Evolutionary conservation across 257 asterid species (phyloP).

Genomic region (Voacanga thouarsii): DNA sequence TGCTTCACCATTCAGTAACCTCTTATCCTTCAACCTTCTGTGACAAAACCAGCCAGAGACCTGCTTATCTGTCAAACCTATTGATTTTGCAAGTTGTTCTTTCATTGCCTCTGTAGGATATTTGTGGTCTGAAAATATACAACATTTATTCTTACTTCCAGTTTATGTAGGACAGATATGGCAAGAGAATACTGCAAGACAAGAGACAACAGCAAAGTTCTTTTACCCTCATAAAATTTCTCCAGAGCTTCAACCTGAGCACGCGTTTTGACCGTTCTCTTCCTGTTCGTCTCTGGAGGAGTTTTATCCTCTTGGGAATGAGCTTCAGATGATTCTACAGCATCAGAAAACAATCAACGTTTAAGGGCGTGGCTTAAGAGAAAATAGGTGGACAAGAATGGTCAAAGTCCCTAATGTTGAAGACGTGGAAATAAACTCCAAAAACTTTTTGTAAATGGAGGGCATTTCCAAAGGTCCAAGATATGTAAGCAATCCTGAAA

Average conservation of each 20-base stretch:
- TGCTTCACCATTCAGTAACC: conserved; percentile 41
- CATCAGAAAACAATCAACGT: conserved; percentile 6
- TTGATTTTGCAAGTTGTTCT: conserved; percentile 62
- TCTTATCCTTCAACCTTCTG: conserved; percentile 88
- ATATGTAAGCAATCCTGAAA: not conserved
- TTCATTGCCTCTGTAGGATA: conserved; percentile 78
- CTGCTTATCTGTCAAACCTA: conserved; percentile 92
- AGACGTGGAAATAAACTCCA: not conserved
- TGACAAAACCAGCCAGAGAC: conserved; percentile 98
- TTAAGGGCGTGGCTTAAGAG: not conserved
- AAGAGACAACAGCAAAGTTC: conserved; percentile 12
- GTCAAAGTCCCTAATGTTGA: not conserved
- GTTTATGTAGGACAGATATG: not conserved
- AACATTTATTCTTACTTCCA: conserved; percentile 11
- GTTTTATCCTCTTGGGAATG: conserved; percentile 65
- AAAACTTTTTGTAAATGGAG: not conserved
- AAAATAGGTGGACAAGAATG: not conserved
- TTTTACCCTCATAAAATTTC: conserved; percentile 58
- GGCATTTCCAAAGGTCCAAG: not conserved
- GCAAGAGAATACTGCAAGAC: not conserved
- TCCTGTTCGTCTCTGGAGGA: conserved; percentile 54
- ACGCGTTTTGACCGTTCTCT: conserved; percentile 63
- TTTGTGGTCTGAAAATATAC: conserved; percentile 59
- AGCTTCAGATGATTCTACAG: conserved; percentile 46
- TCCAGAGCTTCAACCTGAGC: conserved; percentile 72